phyloP scores from a whole-genome alignment of 768 basidiomycete species.

The Mrakia hoshinonis region DNA sequence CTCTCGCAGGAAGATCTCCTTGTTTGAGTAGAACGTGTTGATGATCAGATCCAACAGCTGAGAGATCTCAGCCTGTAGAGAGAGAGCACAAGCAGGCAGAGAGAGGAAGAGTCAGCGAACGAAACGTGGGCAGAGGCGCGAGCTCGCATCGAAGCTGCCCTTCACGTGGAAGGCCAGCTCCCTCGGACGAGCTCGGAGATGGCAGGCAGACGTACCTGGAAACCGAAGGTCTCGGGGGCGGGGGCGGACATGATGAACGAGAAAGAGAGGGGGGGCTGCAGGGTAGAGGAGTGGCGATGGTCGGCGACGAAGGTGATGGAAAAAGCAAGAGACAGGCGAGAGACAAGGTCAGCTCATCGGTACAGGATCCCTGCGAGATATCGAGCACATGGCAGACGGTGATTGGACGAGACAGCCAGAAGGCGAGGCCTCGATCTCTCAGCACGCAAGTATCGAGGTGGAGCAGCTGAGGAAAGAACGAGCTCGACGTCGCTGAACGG shows the following conservation, averaged over 20 bases:
- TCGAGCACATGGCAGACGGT: no score
- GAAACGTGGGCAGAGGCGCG: background rate
- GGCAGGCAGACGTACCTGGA: slow-evolving; percentile 6
- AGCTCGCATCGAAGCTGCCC: background rate
- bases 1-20: slow-evolving; percentile 99
- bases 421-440: no score
- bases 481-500: no score
- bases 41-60: slow-evolving; percentile 95
- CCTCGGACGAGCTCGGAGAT: background rate
- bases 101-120: slow-evolving; percentile 3
- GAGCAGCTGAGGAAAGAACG: no score
- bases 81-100: background rate
- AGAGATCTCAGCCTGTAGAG: slow-evolving; percentile 74
- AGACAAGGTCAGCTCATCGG: slow-evolving; percentile 3
- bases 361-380: no score
- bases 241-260: slow-evolving; percentile 19
- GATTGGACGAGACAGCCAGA: no score
- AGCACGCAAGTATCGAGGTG: no score
- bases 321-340: slow-evolving; percentile 1
- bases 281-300: background rate
- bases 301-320: background rate
- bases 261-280: background rate
- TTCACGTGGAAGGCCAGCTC: background rate
- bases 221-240: slow-evolving; percentile 26
- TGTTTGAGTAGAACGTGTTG: slow-evolving; percentile 99